Percentiles rank a stretch among this genome's conserved stretches.
Conservation (phyloP, 2,329 filamentous ascomycete species). For the Calonectria pseudoturangicola region DNA sequence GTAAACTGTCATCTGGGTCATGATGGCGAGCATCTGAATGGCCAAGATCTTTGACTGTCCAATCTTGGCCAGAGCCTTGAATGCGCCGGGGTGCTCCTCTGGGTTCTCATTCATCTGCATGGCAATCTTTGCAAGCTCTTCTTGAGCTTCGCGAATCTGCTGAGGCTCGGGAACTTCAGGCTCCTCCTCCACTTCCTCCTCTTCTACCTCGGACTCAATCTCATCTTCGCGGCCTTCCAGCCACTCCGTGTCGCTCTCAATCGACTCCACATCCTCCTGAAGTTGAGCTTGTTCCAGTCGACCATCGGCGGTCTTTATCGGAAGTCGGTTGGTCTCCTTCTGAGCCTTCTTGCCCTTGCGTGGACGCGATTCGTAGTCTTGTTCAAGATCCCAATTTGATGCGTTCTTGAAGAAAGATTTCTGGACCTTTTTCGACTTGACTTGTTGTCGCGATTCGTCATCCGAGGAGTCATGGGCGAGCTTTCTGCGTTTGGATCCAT, state of each 20-base stretch:
- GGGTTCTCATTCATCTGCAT: slow-evolving; percentile 90
- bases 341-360: slow-evolving; percentile 86
- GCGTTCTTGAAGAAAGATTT: slow-evolving; percentile 84
- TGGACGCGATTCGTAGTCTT: slow-evolving; percentile 89
- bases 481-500: slow-evolving; percentile 74
- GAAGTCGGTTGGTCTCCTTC: slow-evolving; percentile 83
- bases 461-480: slow-evolving; percentile 71
- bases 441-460: slow-evolving; percentile 62
- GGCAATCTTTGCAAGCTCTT: slow-evolving; percentile 91
- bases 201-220: slow-evolving; percentile 66
- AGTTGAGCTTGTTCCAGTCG: slow-evolving; percentile 77
- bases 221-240: slow-evolving; percentile 76
- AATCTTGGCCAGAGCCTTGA: slow-evolving; percentile 86
- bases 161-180: slow-evolving; percentile 83
- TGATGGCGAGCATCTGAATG: slow-evolving; percentile 90
- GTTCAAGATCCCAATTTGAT: slow-evolving; percentile 91
- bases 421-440: slow-evolving; percentile 65
- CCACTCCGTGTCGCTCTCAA: slow-evolving; percentile 77
- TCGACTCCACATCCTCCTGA: slow-evolving; percentile 72
- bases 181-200: slow-evolving; percentile 70
- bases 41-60: slow-evolving; percentile 81
- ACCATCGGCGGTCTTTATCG: slow-evolving; percentile 91
- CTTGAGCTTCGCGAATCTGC: slow-evolving; percentile 90
- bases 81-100: slow-evolving; percentile 88
- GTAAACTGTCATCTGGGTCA: slow-evolving; percentile 91